Percentiles rank a stretch among this genome's conserved stretches.
These are phyloP conservation scores for Silene conica DNA, from an alignment of 148 eudicot genomes.

Conservation along the genomic window DNA sequence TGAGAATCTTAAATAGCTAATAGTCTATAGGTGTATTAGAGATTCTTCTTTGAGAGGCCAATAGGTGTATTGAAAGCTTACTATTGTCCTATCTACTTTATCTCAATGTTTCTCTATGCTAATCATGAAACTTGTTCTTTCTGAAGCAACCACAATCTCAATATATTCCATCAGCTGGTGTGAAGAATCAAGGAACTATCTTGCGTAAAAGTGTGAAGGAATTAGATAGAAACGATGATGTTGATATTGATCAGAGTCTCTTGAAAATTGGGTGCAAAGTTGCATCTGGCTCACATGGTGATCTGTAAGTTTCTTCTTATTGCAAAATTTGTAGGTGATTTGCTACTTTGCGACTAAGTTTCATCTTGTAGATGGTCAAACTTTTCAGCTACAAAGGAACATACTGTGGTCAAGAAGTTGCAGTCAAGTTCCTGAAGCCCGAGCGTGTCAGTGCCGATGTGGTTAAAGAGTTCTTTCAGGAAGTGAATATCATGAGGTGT, in stretches of 20 bases:
- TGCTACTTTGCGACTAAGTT: not conserved
- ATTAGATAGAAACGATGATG: constrained; percentile 33
- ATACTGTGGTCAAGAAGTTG: constrained; percentile 70
- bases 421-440: constrained; percentile 68
- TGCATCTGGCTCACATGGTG: constrained; percentile 59
- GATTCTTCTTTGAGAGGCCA: no score
- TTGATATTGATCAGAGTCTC: constrained; percentile 60
- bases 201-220: constrained; percentile 23
- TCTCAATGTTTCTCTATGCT: constrained; percentile 1
- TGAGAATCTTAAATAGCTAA: no score
- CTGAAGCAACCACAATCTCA: constrained; percentile 43
- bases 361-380: constrained; percentile 6
- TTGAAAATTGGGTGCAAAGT: constrained; percentile 49
- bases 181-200: constrained; percentile 20
- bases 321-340: not conserved
- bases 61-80: not conserved
- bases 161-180: constrained; percentile 26
- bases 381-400: constrained; percentile 63
- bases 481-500: constrained; percentile 81
- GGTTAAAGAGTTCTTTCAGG: constrained; percentile 68
- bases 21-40: not conserved
- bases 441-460: constrained; percentile 46
- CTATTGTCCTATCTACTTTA: not conserved
- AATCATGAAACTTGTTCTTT: constrained; percentile 16
- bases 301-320: constrained; percentile 51